Percentiles rank a stretch among this genome's conserved stretches.
These are phyloP conservation scores for Coelastrella sp. DNA, from an alignment of 139 green algal species.

Conservation along the genomic window DNA sequence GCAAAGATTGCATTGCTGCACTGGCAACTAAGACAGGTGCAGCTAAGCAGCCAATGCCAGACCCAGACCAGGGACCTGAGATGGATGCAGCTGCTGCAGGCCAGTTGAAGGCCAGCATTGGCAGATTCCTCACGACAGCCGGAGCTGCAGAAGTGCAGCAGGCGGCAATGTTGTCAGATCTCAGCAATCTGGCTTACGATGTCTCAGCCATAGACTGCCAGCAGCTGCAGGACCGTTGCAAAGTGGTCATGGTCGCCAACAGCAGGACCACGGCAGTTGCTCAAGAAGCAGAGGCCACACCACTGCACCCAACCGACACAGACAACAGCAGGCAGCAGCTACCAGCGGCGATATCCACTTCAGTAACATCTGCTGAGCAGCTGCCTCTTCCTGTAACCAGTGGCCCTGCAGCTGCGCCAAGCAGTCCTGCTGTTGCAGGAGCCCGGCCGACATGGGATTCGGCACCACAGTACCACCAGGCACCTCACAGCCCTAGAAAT, in stretches of 20 bases:
- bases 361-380: background rate
- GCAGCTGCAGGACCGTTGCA: slow-evolving; percentile 40
- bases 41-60: too few relatives aligned
- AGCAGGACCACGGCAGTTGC: background rate
- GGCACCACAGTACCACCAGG: background rate
- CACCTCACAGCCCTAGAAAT: background rate
- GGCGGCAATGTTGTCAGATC: slow-evolving; percentile 55
- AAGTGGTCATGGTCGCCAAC: slow-evolving; percentile 48
- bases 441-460: background rate
- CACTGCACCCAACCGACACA: background rate
- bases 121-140: slow-evolving; percentile 42
- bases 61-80: background rate
- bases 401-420: background rate
- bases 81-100: background rate
- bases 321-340: background rate
- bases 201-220: slow-evolving; percentile 29
- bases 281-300: background rate
- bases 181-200: slow-evolving; percentile 67
- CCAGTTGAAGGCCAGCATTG: slow-evolving; percentile 20
- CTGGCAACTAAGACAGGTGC: background rate
- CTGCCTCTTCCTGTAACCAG: background rate
- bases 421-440: background rate
- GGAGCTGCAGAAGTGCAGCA: slow-evolving; percentile 44
- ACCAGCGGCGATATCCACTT: background rate
- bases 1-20: slow-evolving; percentile 8